These are phyloP conservation scores for Aspergillus affinis DNA, from an alignment of 495 filamentous ascomycete species.

Conservation along the genomic window DNA sequence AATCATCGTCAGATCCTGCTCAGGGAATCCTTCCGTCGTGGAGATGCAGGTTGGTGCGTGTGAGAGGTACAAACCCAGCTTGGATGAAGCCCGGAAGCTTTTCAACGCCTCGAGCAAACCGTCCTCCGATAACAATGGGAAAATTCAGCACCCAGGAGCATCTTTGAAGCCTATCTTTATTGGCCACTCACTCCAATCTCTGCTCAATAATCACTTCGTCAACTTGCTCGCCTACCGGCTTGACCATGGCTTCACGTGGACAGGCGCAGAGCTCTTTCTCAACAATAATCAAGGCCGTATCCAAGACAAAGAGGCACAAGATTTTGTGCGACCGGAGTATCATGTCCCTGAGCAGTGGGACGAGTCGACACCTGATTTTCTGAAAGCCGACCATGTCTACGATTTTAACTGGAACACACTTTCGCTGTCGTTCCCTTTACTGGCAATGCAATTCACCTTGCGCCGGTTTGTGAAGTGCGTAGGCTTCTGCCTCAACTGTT, in stretches of 20 bases:
- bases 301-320: slow-evolving; percentile 5
- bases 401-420: slow-evolving; percentile 15
- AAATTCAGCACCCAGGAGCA: neutral
- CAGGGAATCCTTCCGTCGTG: slow-evolving; percentile 11
- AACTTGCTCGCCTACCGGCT: slow-evolving; percentile 61
- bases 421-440: slow-evolving; percentile 61
- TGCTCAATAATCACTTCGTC: slow-evolving; percentile 68
- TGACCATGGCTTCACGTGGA: slow-evolving; percentile 59
- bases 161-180: slow-evolving; percentile 52
- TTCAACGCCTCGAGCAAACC: slow-evolving; percentile 48
- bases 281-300: slow-evolving; percentile 41
- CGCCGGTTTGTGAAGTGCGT: slow-evolving; percentile 81
- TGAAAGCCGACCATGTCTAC: slow-evolving; percentile 53
- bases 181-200: slow-evolving; percentile 66
- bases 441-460: slow-evolving; percentile 78
- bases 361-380: slow-evolving; percentile 26
- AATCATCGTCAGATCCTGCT: slow-evolving; percentile 29
- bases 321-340: slow-evolving; percentile 15
- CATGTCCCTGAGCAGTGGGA: slow-evolving; percentile 26
- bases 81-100: slow-evolving; percentile 29
- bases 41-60: slow-evolving; percentile 50
- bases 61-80: slow-evolving; percentile 47
- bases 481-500: slow-evolving; percentile 86
- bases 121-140: neutral
- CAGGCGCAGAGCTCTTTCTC: slow-evolving; percentile 63